Evolutionary conservation across 768 basidiomycete genomes (phyloP).

Genomic region (Rhodotorula toruloides): DNA sequence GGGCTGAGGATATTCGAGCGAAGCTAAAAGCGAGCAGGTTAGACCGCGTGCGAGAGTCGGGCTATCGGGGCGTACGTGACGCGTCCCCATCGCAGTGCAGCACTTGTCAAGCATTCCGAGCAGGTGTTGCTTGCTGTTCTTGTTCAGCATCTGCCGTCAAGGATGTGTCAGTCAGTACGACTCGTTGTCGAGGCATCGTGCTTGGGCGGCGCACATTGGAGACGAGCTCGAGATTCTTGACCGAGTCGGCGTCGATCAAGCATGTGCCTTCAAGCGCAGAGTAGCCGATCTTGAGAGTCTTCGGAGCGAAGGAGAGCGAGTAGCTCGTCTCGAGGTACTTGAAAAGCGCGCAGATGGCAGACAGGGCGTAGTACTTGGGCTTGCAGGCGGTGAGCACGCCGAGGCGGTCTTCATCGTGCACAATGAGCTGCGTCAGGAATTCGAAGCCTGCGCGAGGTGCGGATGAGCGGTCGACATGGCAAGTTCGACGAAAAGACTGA

Average conservation of each 20-base stretch:
- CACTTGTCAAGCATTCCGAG: conserved; percentile 60
- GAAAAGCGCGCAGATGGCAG: conserved; percentile 78
- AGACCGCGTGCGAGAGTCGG: no score
- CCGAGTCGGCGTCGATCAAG: conserved; percentile 88
- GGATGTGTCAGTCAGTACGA: background rate
- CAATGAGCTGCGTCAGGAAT: conserved; percentile 62
- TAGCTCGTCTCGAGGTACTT: conserved; percentile 69
- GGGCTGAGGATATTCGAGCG: conserved; percentile 41
- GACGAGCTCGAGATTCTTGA: conserved; percentile 81
- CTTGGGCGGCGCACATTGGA: conserved; percentile 56
- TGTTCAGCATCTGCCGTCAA: conserved; percentile 27
- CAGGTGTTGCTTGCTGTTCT: conserved; percentile 34
- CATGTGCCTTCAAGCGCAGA: conserved; percentile 58
- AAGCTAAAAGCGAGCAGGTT: no score
- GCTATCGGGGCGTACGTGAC: conserved; percentile 54
- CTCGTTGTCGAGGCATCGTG: no score
- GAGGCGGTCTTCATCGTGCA: conserved; percentile 14
- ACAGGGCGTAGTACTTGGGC: conserved; percentile 77
- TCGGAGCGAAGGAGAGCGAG: conserved; percentile 62
- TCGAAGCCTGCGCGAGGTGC: conserved; percentile 56
- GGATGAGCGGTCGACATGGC: background rate
- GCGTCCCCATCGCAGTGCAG: conserved; percentile 80
- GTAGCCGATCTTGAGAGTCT: conserved; percentile 44
- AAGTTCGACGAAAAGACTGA: background rate
- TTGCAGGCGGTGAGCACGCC: conserved; percentile 17